A percentile compares a stretch with the other conserved stretches of the same genome.
These are phyloP conservation scores for Arabidopsis hybrid DNA, from an alignment of 441 rosid species.

Conservation along the genomic window DNA sequence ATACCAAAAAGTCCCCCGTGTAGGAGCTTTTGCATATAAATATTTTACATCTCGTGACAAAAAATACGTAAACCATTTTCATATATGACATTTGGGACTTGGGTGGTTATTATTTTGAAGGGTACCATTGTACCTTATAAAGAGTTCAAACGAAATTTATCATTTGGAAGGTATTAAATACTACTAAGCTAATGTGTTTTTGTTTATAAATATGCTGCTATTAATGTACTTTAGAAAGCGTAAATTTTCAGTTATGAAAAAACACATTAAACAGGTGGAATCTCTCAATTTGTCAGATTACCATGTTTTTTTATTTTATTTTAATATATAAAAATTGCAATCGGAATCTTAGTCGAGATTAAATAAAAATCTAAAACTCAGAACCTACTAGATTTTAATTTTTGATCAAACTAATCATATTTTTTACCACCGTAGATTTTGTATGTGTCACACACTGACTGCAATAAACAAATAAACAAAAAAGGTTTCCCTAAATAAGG, in stretches of 20 bases:
- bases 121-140: not conserved
- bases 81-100: not conserved
- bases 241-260: not conserved
- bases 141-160: not conserved
- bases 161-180: not conserved
- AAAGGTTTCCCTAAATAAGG: not conserved
- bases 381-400: not conserved
- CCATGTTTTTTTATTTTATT: not conserved
- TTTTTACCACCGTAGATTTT: not conserved
- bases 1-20: conserved; percentile 40
- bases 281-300: not conserved
- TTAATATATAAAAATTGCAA: no score
- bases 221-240: no score
- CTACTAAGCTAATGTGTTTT: not conserved
- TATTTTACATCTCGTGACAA: conserved; percentile 45
- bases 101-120: not conserved
- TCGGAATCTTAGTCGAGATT: no score
- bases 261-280: not conserved
- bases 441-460: not conserved
- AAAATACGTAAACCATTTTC: conserved; percentile 19
- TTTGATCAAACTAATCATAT: not conserved
- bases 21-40: conserved; percentile 40
- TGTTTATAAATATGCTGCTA: not conserved
- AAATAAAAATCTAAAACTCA: not conserved
- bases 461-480: not conserved